These are phyloP conservation scores for Solanum chiquidenum DNA, from an alignment of 257 asterid species.

Conservation along the genomic window DNA sequence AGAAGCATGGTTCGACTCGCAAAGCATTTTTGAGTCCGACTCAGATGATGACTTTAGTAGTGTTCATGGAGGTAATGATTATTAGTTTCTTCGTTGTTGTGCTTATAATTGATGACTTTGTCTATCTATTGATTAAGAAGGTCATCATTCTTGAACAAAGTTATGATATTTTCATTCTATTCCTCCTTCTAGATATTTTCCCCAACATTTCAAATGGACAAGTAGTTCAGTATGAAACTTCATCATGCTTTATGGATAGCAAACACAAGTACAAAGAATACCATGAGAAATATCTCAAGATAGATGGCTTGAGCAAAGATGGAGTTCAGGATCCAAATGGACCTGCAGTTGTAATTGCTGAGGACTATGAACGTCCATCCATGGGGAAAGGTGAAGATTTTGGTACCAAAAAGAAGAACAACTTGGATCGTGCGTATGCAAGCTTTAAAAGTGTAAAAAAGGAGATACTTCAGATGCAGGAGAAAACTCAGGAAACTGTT, in stretches of 20 bases:
- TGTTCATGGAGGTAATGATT: conserved; percentile 79
- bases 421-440: conserved; percentile 33
- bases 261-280: conserved; percentile 38
- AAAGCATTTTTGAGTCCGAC: conserved; percentile 82
- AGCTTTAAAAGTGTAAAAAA: conserved; percentile 48
- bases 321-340: conserved; percentile 36
- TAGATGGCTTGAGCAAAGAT: conserved; percentile 33
- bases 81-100: not conserved
- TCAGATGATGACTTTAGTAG: conserved; percentile 89
- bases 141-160: not conserved
- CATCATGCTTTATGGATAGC: conserved; percentile 51
- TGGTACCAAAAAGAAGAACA: conserved; percentile 32
- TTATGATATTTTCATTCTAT: not conserved
- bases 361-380: conserved; percentile 25
- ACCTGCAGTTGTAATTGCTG: conserved; percentile 25
- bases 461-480: conserved; percentile 33
- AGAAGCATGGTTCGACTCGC: conserved; percentile 87
- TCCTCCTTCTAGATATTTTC: conserved; percentile 29
- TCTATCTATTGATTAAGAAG: not conserved
- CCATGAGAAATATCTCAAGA: conserved; percentile 40
- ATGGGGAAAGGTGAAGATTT: conserved; percentile 31
- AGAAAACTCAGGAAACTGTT: conserved; percentile 38
- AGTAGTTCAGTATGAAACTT: conserved; percentile 61
- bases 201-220: conserved; percentile 54
- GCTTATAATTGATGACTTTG: not conserved